phyloP scores from a whole-genome alignment of 805 yeast genomes.

The Starmerella powellii region DNA sequence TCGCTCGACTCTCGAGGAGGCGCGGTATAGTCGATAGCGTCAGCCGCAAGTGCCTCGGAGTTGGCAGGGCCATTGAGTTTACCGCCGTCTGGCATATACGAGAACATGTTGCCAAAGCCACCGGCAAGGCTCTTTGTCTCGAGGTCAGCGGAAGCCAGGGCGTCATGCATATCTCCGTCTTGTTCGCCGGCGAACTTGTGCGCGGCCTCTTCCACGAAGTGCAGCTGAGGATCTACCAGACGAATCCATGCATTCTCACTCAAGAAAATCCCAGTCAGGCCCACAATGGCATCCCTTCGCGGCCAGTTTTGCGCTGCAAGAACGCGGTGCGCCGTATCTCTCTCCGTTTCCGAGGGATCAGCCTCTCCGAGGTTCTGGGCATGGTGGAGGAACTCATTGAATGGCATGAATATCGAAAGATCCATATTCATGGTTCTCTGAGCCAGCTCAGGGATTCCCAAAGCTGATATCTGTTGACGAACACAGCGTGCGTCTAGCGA shows the following conservation, averaged over 20 bases:
- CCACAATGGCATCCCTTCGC: slow-evolving; percentile 30
- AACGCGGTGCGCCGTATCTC: slow-evolving; percentile 27
- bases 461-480: slow-evolving; percentile 33
- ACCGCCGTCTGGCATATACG: slow-evolving; percentile 15
- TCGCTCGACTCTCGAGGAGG: slow-evolving; percentile 24
- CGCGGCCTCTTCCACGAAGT: slow-evolving; percentile 28
- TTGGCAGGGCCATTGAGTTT: slow-evolving; percentile 10
- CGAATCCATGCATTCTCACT: slow-evolving; percentile 34
- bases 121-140: slow-evolving; percentile 28
- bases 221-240: slow-evolving; percentile 30
- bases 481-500: slow-evolving; percentile 35
- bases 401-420: slow-evolving; percentile 31
- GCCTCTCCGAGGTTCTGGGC: slow-evolving; percentile 14
- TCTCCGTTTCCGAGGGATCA: slow-evolving; percentile 22
- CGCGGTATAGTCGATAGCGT: slow-evolving; percentile 25
- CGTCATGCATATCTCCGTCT: slow-evolving; percentile 11
- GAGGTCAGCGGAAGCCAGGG: slow-evolving; percentile 25
- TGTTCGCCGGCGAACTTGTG: slow-evolving; percentile 21
- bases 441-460: slow-evolving; percentile 34
- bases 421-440: slow-evolving; percentile 31
- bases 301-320: slow-evolving; percentile 28
- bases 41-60: slow-evolving; percentile 24
- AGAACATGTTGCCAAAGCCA: slow-evolving; percentile 31
- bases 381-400: slow-evolving; percentile 29
- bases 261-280: slow-evolving; percentile 33